Percentiles rank a stretch among this genome's conserved stretches.
Conservation (phyloP, 2,329 filamentous ascomycete genomes). For the Xylaria hypoxylon region DNA sequence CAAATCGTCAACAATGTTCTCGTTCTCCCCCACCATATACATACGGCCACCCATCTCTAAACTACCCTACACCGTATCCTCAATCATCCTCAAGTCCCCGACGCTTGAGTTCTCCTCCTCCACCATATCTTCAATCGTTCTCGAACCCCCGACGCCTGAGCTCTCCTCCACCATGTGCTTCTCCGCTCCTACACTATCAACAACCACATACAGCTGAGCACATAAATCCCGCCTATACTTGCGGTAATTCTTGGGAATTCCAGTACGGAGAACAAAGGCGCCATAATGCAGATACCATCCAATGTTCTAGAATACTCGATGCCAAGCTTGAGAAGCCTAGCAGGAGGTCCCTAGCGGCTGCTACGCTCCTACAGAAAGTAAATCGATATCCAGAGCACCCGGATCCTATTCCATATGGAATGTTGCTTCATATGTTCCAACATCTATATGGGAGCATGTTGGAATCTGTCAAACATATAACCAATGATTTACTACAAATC, state of each 20-base stretch:
- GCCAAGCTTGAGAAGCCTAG: conserved; percentile 29
- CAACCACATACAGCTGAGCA: conserved; percentile 21
- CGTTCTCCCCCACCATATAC: conserved; percentile 30
- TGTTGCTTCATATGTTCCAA: conserved; percentile 36
- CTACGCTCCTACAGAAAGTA: conserved; percentile 25
- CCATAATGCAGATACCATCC: conserved; percentile 3
- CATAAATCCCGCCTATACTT: conserved; percentile 14
- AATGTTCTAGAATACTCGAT: conserved; percentile 26
- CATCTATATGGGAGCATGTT: conserved; percentile 34
- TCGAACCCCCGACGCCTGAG: conserved; percentile 23
- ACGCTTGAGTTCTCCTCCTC: conserved; percentile 28
- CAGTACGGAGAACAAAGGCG: conserved; percentile 27
- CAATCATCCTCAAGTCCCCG: conserved; percentile 23
- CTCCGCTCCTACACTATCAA: conserved; percentile 23
- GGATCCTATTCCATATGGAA: conserved; percentile 22
- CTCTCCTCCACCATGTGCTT: conserved; percentile 23
- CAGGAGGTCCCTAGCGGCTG: conserved; percentile 22
- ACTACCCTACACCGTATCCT: conserved; percentile 23
- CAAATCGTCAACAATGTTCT: conserved; percentile 29
- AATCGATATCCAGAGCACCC: conserved; percentile 26
- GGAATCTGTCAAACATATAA: conserved; percentile 25
- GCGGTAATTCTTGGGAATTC: neutral
- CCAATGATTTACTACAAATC: conserved; percentile 29
- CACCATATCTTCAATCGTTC: conserved; percentile 21
- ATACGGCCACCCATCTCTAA: conserved; percentile 11